Percentiles rank a stretch among this genome's conserved stretches.
phyloP scores from a whole-genome alignment of 768 basidiomycete genomes.

The Naganishia onofrii region DNA sequence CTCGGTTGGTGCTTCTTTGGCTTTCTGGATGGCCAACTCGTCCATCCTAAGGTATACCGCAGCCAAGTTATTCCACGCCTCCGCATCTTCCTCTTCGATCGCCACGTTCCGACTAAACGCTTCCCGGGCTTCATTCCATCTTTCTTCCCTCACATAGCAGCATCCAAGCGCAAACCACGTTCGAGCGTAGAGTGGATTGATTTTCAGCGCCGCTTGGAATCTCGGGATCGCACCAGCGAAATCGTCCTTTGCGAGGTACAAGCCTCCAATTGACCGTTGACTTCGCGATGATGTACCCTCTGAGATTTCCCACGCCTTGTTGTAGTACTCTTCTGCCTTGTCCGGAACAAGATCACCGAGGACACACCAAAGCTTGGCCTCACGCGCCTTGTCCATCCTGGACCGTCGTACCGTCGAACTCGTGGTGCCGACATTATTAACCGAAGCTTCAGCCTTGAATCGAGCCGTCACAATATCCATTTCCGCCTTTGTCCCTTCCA shows the following conservation, averaged over 20 bases:
- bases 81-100: slow-evolving; percentile 92
- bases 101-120: slow-evolving; percentile 82
- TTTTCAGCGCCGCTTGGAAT: slow-evolving; percentile 71
- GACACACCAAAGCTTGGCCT: slow-evolving; percentile 92
- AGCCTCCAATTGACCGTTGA: slow-evolving; percentile 84
- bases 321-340: slow-evolving; percentile 69
- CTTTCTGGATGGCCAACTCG: slow-evolving; percentile 32
- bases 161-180: slow-evolving; percentile 98
- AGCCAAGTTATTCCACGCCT: slow-evolving; percentile 97
- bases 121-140: slow-evolving; percentile 77
- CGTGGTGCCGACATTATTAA: slow-evolving; percentile 22
- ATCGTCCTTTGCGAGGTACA: slow-evolving; percentile 68
- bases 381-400: slow-evolving; percentile 64
- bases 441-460: slow-evolving; percentile 37
- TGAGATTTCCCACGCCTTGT: slow-evolving; percentile 79
- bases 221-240: slow-evolving; percentile 65
- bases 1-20: neutral
- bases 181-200: slow-evolving; percentile 81
- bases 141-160: slow-evolving; percentile 72
- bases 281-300: slow-evolving; percentile 77
- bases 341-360: slow-evolving; percentile 74
- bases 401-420: slow-evolving; percentile 26
- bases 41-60: slow-evolving; percentile 86
- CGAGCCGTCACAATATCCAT: slow-evolving; percentile 64
- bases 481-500: slow-evolving; percentile 81